Conservation (phyloP, 345 rosid species). For the Lepidium didymum region DNA sequence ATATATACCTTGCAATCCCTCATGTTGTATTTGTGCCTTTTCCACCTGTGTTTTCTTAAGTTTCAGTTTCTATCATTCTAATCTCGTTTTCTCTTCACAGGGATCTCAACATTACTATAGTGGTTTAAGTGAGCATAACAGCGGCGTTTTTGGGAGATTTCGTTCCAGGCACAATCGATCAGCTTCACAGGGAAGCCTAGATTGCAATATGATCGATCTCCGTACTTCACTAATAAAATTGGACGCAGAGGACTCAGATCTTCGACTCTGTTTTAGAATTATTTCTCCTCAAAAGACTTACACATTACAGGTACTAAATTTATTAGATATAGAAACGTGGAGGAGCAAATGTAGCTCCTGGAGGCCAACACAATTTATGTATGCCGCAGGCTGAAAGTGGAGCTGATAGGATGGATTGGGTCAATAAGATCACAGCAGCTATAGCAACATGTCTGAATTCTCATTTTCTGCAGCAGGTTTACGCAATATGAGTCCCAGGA, state of each 20-base stretch:
- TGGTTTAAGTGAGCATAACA: constrained; percentile 50
- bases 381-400: constrained; percentile 75
- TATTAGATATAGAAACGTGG: background rate
- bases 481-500: background rate
- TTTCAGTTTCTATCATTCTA: background rate
- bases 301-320: constrained; percentile 63
- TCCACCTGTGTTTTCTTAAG: background rate
- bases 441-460: constrained; percentile 66
- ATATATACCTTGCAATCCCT: background rate
- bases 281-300: constrained; percentile 66
- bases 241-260: constrained; percentile 70
- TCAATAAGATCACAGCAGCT: constrained; percentile 62
- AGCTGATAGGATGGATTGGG: constrained; percentile 83
- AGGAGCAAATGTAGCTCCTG: background rate
- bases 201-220: constrained; percentile 56
- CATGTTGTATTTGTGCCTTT: background rate
- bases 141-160: constrained; percentile 71
- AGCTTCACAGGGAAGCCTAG: constrained; percentile 50
- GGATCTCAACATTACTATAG: constrained; percentile 52
- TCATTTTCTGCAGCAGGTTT: constrained; percentile 66
- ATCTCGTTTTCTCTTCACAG: constrained; percentile 24
- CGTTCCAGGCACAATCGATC: constrained; percentile 54
- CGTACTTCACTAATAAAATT: constrained; percentile 60
- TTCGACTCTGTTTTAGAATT: constrained; percentile 84
- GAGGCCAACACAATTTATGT: background rate